phyloP scores from a whole-genome alignment of 2,329 filamentous ascomycete genomes.

The Cladosporium sp. region DNA sequence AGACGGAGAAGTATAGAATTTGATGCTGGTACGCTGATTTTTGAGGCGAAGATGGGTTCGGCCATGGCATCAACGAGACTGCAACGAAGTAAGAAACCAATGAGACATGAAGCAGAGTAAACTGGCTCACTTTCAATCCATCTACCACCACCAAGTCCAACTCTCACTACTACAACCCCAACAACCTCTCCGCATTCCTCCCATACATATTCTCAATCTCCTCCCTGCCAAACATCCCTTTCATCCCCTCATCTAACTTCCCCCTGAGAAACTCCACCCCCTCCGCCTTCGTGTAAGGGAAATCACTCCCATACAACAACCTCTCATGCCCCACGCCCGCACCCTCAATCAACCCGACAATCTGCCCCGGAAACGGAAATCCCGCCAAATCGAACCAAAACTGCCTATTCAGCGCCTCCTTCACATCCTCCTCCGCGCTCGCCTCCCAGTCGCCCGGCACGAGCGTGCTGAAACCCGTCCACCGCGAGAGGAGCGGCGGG shows the following conservation, averaged over 20 bases:
- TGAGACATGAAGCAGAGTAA: too few species aligned
- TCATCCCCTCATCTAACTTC: slow-evolving; percentile 40
- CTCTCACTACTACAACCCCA: slow-evolving; percentile 18
- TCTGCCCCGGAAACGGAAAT: slow-evolving; percentile 47
- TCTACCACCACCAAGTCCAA: too few species aligned
- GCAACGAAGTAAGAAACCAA: too few species aligned
- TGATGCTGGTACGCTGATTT: too few species aligned
- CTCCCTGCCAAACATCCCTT: slow-evolving; percentile 33
- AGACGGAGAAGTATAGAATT: too few species aligned
- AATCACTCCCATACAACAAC: slow-evolving; percentile 52
- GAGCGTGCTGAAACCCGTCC: slow-evolving; percentile 37
- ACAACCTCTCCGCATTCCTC: slow-evolving; percentile 35
- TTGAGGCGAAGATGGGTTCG: too few species aligned
- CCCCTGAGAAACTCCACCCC: slow-evolving; percentile 36
- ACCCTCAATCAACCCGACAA: slow-evolving; percentile 44
- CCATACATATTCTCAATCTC: slow-evolving; percentile 37
- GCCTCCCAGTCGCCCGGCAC: slow-evolving; percentile 33
- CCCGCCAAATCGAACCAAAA: slow-evolving; percentile 54
- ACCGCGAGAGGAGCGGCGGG: slow-evolving; percentile 42
- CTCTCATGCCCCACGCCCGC: slow-evolving; percentile 37
- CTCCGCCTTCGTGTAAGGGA: slow-evolving; percentile 44
- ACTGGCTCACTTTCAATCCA: too few species aligned
- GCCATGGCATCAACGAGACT: too few species aligned
- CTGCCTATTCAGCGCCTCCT: slow-evolving; percentile 33
- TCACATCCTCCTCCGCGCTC: slow-evolving; percentile 27